Base-by-base conservation (phyloP, 305 asterid species). In the Striga hermonthica region DNA sequence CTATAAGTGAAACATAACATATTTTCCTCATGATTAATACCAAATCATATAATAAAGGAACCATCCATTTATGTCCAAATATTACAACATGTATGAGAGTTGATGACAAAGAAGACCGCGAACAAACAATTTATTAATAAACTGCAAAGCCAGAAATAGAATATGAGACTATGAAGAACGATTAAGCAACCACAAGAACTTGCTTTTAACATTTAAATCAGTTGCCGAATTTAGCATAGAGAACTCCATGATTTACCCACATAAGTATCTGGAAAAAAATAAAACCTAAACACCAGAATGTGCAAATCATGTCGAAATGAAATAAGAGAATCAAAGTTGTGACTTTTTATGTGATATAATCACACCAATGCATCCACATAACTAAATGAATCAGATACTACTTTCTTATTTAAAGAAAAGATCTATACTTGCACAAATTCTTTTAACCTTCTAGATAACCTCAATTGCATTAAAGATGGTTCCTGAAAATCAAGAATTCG, bases 271-370 rank as follows among this genome's bases (percentile, higher is more conserved):
- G 14, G 5, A n/a, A 62, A 62, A 41, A 39, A 64, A 9, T 68
- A 11, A 43, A 70, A 69, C 58, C 69, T 59, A 69, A 69, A 40
- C 54, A 56, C 54, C 49, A 44, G 47, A 68, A 68, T 16, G 36
- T 11, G 12, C 57, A 22, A 39, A 14, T 12, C 39, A 4, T 12
- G 22, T 54, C 8, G 38, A 54, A 54, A 54, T 7, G 39, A 28
- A 37, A 5, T n/a, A 3, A 38, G 64, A 65, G 12, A 50, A 1
- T 9, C 16, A 37, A 35, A 35, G 4, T 4, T 22, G 60, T 13
- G 38, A 56, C 57, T 34, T 61, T 2, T 34, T 13, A 31, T 44
- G n/a, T 9, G 34, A 62, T 41, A 62, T 41, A 66, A 75, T 6
- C 52, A 6, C 38, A 48, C 52, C 59, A 41, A 57, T 12, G 13